phyloP scores from a whole-genome alignment of 192 early-diverging fungal species.

The Linderina pennispora region DNA sequence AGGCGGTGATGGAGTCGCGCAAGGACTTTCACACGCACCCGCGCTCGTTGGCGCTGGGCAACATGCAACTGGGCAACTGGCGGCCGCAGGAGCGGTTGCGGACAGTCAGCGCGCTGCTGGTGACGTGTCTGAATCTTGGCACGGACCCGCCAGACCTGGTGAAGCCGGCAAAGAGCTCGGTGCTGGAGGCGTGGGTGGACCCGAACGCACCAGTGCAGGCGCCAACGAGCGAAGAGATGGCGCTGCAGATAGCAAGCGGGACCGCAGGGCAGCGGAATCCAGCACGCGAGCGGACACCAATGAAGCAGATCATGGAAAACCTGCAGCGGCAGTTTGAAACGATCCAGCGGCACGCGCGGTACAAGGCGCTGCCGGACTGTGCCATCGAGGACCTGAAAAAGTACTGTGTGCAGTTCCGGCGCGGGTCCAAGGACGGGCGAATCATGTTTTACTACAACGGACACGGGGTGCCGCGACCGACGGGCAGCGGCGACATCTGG shows the following conservation, averaged over 20 bases:
- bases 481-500: slow-evolving; percentile 94
- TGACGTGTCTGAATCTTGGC: slow-evolving; percentile 94
- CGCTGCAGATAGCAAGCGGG: slow-evolving; percentile 54
- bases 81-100: slow-evolving; percentile 64
- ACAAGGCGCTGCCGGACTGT: slow-evolving; percentile 81
- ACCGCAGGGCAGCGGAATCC: slow-evolving; percentile 6
- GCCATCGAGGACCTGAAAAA: slow-evolving; percentile 92
- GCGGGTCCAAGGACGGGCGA: slow-evolving; percentile 87
- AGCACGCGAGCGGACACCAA: slow-evolving; percentile 15
- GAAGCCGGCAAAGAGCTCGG: slow-evolving; percentile 81
- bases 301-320: slow-evolving; percentile 69
- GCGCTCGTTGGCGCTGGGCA: slow-evolving; percentile 30
- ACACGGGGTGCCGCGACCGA: slow-evolving; percentile 95
- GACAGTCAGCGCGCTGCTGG: slow-evolving; percentile 80
- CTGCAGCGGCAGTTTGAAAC: slow-evolving; percentile 92
- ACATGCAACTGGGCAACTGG: slow-evolving; percentile 55
- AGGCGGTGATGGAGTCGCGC: slow-evolving; percentile 29
- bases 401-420: slow-evolving; percentile 71
- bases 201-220: slow-evolving; percentile 58
- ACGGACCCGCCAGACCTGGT: slow-evolving; percentile 90
- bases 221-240: slow-evolving; percentile 60
- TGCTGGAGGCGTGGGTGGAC: slow-evolving; percentile 94
- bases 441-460: slow-evolving; percentile 98
- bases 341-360: slow-evolving; percentile 77
- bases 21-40: slow-evolving; percentile 45